Evolutionary conservation across 768 basidiomycete species (phyloP), one percentile per base, ranked within the genome.

Genomic region (Mycena metata): DNA sequence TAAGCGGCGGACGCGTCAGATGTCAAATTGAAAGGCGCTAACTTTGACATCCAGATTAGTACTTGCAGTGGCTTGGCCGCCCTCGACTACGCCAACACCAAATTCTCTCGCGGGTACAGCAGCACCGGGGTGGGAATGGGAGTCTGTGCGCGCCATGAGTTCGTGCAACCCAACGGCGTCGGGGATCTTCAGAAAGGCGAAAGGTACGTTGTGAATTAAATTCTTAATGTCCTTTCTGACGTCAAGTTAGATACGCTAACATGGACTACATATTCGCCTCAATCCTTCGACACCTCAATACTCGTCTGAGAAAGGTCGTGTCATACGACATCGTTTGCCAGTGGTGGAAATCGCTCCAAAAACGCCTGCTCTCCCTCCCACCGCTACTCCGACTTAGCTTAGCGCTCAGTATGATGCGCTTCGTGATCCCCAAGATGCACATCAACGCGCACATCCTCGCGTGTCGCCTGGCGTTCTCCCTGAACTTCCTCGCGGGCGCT

Each of bases 11-110:
- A n/a, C n/a, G 6, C 30, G 50, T n/a, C n/a, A n/a, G 36, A 16
- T 9, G n/a, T 8, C 15, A n/a, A n/a, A n/a, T n/a, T 65, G 1
- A 64, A 69, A 58, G 17, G 21, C 64, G 64, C n/a, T n/a, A n/a
- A n/a, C n/a, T n/a, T n/a, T n/a, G n/a, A n/a, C n/a, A n/a, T n/a
- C 16, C 45, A 46, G 17, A 46, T 46, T n/a, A n/a, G n/a, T n/a
- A n/a, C n/a, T n/a, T n/a, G n/a, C n/a, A n/a, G n/a, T n/a, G n/a
- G n/a, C n/a, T n/a, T n/a, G n/a, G n/a, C n/a, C n/a, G n/a, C n/a
- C n/a, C n/a, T n/a, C n/a, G n/a, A n/a, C n/a, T n/a, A n/a, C n/a
- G n/a, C n/a, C n/a, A n/a, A n/a, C n/a, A n/a, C n/a, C n/a, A n/a
- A n/a, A n/a, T n/a, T n/a, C n/a, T n/a, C n/a, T n/a, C n/a, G n/a